A percentile compares a stretch with the other conserved stretches of the same genome.
Evolutionary conservation across 73 alveolate genomes (phyloP).

Genomic region (Stentor coeruleus): DNA sequence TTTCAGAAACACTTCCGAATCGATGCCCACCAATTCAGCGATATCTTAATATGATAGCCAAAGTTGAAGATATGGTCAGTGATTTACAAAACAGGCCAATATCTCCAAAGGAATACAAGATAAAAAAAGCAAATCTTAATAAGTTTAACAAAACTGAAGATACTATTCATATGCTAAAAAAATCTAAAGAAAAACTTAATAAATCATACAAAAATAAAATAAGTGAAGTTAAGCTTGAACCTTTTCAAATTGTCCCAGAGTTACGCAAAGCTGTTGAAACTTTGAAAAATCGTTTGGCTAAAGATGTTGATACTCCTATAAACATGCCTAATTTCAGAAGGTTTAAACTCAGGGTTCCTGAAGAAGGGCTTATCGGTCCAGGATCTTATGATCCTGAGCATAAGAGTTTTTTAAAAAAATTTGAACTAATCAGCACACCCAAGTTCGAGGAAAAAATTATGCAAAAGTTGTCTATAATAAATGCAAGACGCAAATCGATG

Average conservation of each 20-base stretch:
- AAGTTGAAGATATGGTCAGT: constrained; percentile 5
- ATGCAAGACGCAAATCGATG: not conserved
- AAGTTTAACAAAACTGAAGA: too few relatives aligned
- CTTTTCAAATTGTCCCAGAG: not conserved
- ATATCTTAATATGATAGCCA: not conserved
- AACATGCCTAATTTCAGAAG: not conserved
- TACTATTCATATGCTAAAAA: not conserved
- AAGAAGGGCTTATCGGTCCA: not conserved
- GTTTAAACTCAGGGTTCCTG: not conserved
- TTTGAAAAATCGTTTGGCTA: not conserved
- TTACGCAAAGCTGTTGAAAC: not conserved
- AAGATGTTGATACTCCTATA: not conserved
- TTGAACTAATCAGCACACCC: not conserved
- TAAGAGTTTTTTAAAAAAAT: too few relatives aligned
- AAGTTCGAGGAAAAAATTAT: not conserved
- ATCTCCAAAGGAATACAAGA: too few relatives aligned
- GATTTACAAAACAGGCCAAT: too few relatives aligned
- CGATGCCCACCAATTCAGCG: not conserved
- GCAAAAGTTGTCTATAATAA: not conserved
- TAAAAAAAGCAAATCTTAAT: too few relatives aligned
- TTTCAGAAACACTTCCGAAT: too few relatives aligned
- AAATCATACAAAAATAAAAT: not conserved
- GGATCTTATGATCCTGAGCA: not conserved
- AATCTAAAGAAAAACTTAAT: not conserved
- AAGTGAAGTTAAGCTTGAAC: not conserved